These are phyloP conservation scores for Eutrema yunnanense DNA, from an alignment of 345 rosid species.

Conservation along the genomic window DNA sequence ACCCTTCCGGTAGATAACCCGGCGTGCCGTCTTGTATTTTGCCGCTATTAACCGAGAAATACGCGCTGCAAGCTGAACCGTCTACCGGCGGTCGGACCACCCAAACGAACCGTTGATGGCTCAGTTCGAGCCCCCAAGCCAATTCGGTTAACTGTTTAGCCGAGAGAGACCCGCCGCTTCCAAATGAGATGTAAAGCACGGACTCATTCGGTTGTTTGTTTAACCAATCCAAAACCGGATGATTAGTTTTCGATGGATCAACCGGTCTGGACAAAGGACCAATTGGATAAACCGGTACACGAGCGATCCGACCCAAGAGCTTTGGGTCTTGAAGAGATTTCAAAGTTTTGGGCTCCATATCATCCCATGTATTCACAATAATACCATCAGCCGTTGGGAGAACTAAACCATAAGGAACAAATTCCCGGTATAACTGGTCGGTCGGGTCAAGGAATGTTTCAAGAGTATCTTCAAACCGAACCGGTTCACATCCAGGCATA, in stretches of 20 bases:
- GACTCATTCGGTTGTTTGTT: constrained; percentile 44
- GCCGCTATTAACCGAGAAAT: not conserved
- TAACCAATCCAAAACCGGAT: constrained; percentile 41
- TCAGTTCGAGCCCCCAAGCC: constrained; percentile 30
- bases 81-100: constrained; percentile 25
- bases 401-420: constrained; percentile 11
- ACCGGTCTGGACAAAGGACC: constrained; percentile 24
- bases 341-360: constrained; percentile 26
- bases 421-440: constrained; percentile 11
- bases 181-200: constrained; percentile 56
- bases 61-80: not conserved
- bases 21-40: not conserved
- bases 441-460: constrained; percentile 34
- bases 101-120: constrained; percentile 29
- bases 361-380: constrained; percentile 33
- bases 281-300: constrained; percentile 27
- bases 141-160: constrained; percentile 17
- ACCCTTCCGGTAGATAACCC: constrained; percentile 16
- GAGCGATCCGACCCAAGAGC: constrained; percentile 25
- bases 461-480: constrained; percentile 42
- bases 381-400: constrained; percentile 24
- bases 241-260: constrained; percentile 3
- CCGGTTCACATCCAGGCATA: constrained; percentile 46
- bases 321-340: constrained; percentile 22
- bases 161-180: constrained; percentile 54